Percentiles rank a stretch among this genome's conserved stretches.
Conservation (phyloP, 1,284 basidiomycete genomes). For the Boletus semigastroideus region DNA sequence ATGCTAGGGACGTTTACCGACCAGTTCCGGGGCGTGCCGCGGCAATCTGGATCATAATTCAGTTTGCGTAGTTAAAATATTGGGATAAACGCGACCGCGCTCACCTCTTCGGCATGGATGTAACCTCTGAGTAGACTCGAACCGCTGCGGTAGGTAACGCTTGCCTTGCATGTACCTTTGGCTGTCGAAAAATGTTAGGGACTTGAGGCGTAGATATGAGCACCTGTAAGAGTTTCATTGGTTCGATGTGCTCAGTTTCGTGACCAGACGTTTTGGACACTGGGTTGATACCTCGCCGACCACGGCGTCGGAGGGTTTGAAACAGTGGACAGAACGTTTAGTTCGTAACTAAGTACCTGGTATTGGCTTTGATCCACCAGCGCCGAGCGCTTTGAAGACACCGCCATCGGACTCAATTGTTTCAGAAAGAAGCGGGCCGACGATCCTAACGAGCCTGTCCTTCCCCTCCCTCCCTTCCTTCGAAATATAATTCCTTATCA, state of each 20-base stretch:
- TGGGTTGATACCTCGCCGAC: too few relatives aligned
- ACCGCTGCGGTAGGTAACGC: not conserved
- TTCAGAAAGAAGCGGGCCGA: not conserved
- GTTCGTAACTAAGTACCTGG: too few relatives aligned
- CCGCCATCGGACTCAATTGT: constrained; percentile 4
- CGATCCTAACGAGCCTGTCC: not conserved
- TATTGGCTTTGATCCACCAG: too few relatives aligned
- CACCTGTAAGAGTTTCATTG: too few relatives aligned
- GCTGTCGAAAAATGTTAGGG: not conserved
- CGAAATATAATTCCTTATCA: constrained; percentile 1
- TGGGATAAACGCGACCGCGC: not conserved
- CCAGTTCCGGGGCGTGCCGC: constrained; percentile 10
- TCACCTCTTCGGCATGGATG: not conserved
- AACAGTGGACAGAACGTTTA: too few relatives aligned
- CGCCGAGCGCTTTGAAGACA: constrained; percentile 2
- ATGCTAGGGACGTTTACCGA: constrained; percentile 19
- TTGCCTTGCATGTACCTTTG: not conserved
- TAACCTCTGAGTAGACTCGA: not conserved
- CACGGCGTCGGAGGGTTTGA: too few relatives aligned
- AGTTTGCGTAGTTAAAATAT: too few relatives aligned
- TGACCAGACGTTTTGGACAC: too few relatives aligned
- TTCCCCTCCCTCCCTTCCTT: not conserved
- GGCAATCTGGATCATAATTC: constrained; percentile 5
- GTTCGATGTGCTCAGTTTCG: too few relatives aligned
- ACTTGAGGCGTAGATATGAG: too few relatives aligned